Evolutionary conservation across 306 rosid species (phyloP).

Genomic region (Citrullus colocynthis): DNA sequence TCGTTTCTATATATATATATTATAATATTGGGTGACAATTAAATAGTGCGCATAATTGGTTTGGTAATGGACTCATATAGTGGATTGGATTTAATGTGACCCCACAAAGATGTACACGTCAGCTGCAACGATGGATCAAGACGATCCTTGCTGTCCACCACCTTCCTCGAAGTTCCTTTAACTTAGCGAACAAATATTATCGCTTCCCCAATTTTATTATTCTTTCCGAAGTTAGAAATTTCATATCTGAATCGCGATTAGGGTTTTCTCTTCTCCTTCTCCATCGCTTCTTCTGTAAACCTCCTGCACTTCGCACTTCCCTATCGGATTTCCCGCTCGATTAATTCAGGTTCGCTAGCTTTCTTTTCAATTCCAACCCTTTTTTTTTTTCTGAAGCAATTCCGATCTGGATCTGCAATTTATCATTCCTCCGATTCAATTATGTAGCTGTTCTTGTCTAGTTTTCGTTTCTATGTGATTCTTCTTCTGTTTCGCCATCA

Average conservation of each 20-base stretch:
- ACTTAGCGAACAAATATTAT: not conserved
- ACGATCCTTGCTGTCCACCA: not conserved
- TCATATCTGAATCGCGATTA: conserved; percentile 3
- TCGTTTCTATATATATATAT: no score
- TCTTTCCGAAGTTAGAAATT: not conserved
- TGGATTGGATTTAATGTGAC: not conserved
- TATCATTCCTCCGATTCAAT: not conserved
- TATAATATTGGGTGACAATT: no score
- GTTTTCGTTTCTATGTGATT: not conserved
- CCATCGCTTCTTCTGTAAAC: not conserved
- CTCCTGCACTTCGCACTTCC: not conserved
- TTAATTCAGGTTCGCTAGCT: not conserved
- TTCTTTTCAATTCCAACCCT: not conserved
- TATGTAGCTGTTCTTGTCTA: not conserved
- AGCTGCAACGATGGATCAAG: not conserved
- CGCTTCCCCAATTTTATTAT: not conserved
- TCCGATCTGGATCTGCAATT: conserved; percentile 7
- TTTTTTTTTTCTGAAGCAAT: not conserved
- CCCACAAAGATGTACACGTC: not conserved
- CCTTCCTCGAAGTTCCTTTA: not conserved
- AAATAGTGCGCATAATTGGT: no score
- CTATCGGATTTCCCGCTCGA: not conserved
- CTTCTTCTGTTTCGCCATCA: not conserved
- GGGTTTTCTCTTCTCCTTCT: conserved; percentile 4
- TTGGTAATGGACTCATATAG: no score